phyloP scores from a whole-genome alignment of 805 yeast species.

The Limtongia smithiae region DNA sequence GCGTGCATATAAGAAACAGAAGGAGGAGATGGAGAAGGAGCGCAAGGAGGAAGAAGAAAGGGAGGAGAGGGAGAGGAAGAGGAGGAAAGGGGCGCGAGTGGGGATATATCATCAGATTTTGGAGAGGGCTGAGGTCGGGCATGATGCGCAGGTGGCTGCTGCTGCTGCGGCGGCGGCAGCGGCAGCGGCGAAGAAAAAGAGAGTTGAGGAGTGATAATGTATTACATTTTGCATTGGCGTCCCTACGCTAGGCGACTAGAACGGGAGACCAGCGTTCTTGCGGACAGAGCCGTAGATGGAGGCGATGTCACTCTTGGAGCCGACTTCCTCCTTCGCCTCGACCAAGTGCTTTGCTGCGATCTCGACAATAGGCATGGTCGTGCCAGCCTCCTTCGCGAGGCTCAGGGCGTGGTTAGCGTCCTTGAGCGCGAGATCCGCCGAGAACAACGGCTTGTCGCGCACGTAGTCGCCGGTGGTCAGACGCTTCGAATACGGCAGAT shows the following conservation, averaged over 20 bases:
- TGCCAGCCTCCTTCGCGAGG: constrained; percentile 29
- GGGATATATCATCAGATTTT: constrained; percentile 23
- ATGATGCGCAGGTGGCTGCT: constrained; percentile 20
- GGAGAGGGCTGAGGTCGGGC: constrained; percentile 10
- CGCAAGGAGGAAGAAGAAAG: constrained; percentile 25
- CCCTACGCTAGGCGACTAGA: too few relatives aligned
- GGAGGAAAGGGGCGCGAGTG: constrained; percentile 6
- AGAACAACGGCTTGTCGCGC: constrained; percentile 31
- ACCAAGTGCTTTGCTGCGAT: constrained; percentile 27
- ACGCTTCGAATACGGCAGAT: constrained; percentile 25
- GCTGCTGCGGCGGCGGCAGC: constrained; percentile 26
- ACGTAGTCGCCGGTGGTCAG: constrained; percentile 28
- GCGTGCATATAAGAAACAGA: constrained; percentile 44
- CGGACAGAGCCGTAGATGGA: constrained; percentile 34
- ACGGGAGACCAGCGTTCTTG: constrained; percentile 33
- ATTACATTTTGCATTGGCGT: too few relatives aligned
- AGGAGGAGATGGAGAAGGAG: constrained; percentile 35
- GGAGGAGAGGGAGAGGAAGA: constrained; percentile 8
- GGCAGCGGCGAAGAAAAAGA: neutral
- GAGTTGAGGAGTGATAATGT: too few relatives aligned
- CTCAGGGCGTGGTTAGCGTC: constrained; percentile 32
- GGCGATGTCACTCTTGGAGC: constrained; percentile 30
- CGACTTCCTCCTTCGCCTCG: constrained; percentile 27
- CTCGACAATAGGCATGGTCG: constrained; percentile 29
- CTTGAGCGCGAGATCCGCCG: constrained; percentile 31